A percentile compares a stretch with the other conserved stretches of the same genome.
Conservation (phyloP, 1,284 basidiomycete genomes). For the Boletus sp. region DNA sequence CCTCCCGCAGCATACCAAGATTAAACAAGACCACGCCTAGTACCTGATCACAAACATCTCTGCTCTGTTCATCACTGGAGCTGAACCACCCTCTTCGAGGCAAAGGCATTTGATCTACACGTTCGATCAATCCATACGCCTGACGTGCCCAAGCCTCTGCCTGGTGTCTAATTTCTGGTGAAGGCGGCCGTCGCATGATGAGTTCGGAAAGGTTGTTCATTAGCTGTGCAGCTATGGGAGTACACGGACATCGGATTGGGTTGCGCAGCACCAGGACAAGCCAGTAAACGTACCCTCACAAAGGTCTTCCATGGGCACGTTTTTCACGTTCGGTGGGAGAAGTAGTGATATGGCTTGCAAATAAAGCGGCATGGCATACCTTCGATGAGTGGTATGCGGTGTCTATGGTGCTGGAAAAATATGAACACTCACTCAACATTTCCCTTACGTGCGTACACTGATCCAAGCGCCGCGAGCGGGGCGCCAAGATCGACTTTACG, state of each 20-base stretch:
- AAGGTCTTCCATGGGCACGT: conserved; percentile 49
- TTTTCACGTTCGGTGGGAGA: conserved; percentile 51
- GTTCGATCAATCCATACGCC: conserved; percentile 54
- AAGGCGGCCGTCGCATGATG: conserved; percentile 52
- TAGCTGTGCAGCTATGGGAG: conserved; percentile 60
- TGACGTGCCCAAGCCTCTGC: conserved; percentile 66
- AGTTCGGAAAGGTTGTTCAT: conserved; percentile 72
- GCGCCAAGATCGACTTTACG: conserved; percentile 63
- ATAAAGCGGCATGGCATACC: conserved; percentile 68
- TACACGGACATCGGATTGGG: not conserved
- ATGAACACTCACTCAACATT: conserved; percentile 56
- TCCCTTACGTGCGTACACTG: conserved; percentile 63
- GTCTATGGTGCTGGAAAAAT: not conserved
- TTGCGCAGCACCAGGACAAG: not conserved
- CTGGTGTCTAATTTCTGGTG: conserved; percentile 50
- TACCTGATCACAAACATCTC: conserved; percentile 55
- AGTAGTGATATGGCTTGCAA: conserved; percentile 68
- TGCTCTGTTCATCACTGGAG: conserved; percentile 12
- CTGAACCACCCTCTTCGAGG: conserved; percentile 35
- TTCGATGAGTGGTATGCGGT: conserved; percentile 31
- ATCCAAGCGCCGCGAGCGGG: conserved; percentile 68
- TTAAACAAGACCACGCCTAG: conserved; percentile 67
- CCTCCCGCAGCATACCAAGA: conserved; percentile 55
- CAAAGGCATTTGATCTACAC: conserved; percentile 29
- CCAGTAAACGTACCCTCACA: conserved; percentile 54